phyloP scores from a whole-genome alignment of 2,329 filamentous ascomycete species.

The Paraphaeosphaeria minitans region DNA sequence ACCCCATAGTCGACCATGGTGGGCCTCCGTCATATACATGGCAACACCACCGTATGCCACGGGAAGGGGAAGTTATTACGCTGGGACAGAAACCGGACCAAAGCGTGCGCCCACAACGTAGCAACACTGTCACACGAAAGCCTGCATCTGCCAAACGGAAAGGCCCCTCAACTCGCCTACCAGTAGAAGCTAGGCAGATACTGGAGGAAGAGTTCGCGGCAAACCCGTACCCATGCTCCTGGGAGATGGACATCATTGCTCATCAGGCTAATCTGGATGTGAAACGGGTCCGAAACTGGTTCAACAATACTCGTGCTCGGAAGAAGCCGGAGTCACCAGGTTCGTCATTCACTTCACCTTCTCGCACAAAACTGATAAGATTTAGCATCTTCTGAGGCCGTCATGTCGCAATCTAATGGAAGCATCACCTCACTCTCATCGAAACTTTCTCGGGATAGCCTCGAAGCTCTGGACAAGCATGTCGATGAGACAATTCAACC shows the following conservation, averaged over 20 bases:
- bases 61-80: constrained; percentile 6
- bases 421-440: constrained; percentile 21
- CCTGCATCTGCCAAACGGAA: constrained; percentile 43
- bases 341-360: constrained; percentile 11
- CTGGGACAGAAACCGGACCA: background rate
- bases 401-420: constrained; percentile 11
- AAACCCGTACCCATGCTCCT: constrained; percentile 43
- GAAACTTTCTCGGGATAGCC: constrained; percentile 37
- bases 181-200: constrained; percentile 39
- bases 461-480: constrained; percentile 35
- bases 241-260: constrained; percentile 45
- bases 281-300: constrained; percentile 44
- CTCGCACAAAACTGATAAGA: background rate
- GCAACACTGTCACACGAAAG: constrained; percentile 26
- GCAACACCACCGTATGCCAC: constrained; percentile 8
- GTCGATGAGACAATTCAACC: constrained; percentile 22
- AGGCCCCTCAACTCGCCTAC: constrained; percentile 37
- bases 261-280: constrained; percentile 44
- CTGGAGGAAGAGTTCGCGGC: constrained; percentile 43
- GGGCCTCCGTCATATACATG: background rate
- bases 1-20: background rate
- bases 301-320: constrained; percentile 42
- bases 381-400: constrained; percentile 14
- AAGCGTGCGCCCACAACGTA: background rate
- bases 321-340: constrained; percentile 32